Evolutionary conservation across 768 basidiomycete genomes (phyloP).

Genomic region (Hirschioporus abietinus): DNA sequence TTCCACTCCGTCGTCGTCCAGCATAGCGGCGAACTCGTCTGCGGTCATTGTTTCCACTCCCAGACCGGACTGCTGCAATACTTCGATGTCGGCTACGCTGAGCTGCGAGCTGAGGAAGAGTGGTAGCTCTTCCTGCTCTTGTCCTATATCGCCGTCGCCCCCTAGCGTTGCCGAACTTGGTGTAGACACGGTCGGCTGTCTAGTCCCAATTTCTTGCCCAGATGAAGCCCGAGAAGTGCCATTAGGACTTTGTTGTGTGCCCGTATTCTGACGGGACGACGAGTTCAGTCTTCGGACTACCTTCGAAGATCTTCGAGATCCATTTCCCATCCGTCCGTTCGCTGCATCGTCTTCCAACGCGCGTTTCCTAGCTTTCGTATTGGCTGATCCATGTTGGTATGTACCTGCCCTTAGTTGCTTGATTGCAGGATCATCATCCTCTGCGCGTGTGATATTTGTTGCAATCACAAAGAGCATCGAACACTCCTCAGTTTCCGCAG

Average conservation of each 20-base stretch:
- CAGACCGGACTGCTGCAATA: slow-evolving; percentile 55
- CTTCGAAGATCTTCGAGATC: slow-evolving; percentile 18
- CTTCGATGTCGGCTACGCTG: slow-evolving; percentile 47
- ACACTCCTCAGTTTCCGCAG: slow-evolving; percentile 61
- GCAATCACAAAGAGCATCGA: slow-evolving; percentile 75
- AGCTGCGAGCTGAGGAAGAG: slow-evolving; percentile 50
- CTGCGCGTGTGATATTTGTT: slow-evolving; percentile 55
- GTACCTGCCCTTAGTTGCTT: not conserved
- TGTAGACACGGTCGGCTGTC: not conserved
- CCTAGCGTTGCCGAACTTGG: slow-evolving; percentile 2
- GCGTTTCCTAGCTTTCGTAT: slow-evolving; percentile 7
- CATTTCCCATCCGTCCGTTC: slow-evolving; percentile 8
- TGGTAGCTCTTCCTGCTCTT: slow-evolving; percentile 36
- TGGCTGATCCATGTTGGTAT: slow-evolving; percentile 8
- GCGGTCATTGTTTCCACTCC: slow-evolving; percentile 62
- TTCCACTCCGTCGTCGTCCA: slow-evolving; percentile 58
- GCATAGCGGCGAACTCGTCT: slow-evolving; percentile 54
- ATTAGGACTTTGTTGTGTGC: slow-evolving; percentile 9
- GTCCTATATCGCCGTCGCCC: slow-evolving; percentile 26
- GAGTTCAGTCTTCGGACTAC: slow-evolving; percentile 12
- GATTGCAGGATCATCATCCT: not conserved
- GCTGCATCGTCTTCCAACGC: slow-evolving; percentile 4
- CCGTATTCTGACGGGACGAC: slow-evolving; percentile 14
- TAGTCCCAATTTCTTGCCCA: slow-evolving; percentile 9
- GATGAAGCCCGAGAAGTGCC: slow-evolving; percentile 4